Conservation (phyloP, 768 basidiomycete genomes). For the Harrya chromipes region DNA sequence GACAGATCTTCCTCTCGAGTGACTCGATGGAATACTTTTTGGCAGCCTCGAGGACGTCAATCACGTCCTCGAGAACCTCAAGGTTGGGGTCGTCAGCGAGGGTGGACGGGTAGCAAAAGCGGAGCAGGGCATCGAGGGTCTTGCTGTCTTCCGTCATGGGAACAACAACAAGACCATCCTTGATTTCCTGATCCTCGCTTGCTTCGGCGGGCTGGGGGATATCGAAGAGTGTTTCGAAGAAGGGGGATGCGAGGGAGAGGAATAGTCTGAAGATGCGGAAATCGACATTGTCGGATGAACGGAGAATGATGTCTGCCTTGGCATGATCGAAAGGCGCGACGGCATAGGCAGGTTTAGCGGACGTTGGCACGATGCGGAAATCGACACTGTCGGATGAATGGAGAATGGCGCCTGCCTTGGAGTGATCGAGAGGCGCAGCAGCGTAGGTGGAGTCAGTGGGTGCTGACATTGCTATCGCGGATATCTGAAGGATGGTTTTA, state of each 20-base stretch:
- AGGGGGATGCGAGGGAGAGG: slow-evolving; percentile 31
- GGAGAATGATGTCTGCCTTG: slow-evolving; percentile 23
- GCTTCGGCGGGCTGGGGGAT: slow-evolving; percentile 25
- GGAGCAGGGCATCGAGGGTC: slow-evolving; percentile 19
- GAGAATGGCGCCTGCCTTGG: too few species aligned
- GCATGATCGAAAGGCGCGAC: slow-evolving; percentile 17
- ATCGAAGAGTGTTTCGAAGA: slow-evolving; percentile 35
- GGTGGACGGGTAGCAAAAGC: slow-evolving; percentile 26
- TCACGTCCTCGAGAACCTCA: slow-evolving; percentile 7
- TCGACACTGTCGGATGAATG: too few species aligned
- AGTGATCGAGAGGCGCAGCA: too few species aligned
- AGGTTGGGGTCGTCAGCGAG: slow-evolving; percentile 21
- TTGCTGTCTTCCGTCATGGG: slow-evolving; percentile 18
- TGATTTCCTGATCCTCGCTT: slow-evolving; percentile 7
- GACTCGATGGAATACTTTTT: slow-evolving; percentile 18
- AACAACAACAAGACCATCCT: slow-evolving; percentile 20
- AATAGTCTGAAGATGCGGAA: slow-evolving; percentile 32
- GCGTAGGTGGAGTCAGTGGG: too few species aligned
- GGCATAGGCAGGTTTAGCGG: background rate
- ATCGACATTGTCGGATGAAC: slow-evolving; percentile 26
- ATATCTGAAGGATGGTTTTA: too few species aligned
- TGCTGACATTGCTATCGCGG: too few species aligned
- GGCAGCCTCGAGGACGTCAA: slow-evolving; percentile 9
- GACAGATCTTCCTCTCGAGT: slow-evolving; percentile 14
- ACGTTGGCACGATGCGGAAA: too few species aligned